phyloP scores from a whole-genome alignment of 2,329 filamentous ascomycete genomes.

The Cadophora sp. region DNA sequence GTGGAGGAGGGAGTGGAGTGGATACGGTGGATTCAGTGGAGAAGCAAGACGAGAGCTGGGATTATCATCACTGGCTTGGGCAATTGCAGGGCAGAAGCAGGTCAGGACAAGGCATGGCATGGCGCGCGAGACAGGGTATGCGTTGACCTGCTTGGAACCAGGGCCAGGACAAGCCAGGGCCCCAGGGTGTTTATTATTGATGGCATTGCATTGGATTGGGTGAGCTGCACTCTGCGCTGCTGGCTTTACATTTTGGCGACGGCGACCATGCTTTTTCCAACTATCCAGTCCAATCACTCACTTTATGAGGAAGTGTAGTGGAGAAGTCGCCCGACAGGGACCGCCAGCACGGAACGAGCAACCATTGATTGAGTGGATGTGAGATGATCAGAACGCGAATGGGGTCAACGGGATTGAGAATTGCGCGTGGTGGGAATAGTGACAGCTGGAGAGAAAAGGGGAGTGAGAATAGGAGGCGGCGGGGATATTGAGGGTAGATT shows the following conservation, averaged over 20 bases:
- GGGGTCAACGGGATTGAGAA: neutral
- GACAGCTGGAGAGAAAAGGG: neutral
- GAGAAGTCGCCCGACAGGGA: neutral
- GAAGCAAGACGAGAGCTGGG: neutral
- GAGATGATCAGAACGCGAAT: conserved; percentile 6
- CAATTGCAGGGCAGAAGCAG: neutral
- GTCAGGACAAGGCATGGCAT: neutral
- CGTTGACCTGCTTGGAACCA: neutral
- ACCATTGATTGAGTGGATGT: neutral
- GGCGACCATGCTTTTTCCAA: conserved; percentile 16
- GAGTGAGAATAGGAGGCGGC: conserved; percentile 2
- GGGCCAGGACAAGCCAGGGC: neutral
- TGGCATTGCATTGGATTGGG: conserved; percentile 14
- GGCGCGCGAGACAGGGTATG: neutral
- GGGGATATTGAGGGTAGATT: neutral
- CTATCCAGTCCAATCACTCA: neutral
- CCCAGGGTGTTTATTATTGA: neutral
- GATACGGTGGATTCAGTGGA: neutral
- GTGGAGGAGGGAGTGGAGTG: neutral
- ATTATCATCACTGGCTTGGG: neutral
- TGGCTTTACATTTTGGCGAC: conserved; percentile 2
- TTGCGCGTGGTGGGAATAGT: conserved; percentile 1
- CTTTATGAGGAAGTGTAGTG: neutral
- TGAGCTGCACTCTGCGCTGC: neutral
- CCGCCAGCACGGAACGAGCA: neutral